These are phyloP conservation scores for Dactylellina drechsleri DNA, from an alignment of 2,329 filamentous ascomycete genomes.

Conservation along the genomic window DNA sequence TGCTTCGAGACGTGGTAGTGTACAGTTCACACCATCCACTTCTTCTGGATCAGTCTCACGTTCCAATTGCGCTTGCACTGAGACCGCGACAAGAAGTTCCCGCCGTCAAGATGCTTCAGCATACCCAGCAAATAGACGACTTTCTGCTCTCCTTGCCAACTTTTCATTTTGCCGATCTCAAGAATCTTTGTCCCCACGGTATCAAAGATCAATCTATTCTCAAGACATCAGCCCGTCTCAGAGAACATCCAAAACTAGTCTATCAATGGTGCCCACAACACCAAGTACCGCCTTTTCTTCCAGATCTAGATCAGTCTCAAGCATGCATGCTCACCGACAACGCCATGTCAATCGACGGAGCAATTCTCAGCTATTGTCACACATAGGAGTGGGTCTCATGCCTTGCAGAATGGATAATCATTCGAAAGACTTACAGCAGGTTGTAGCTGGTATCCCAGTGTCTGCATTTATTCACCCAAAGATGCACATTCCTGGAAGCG, in stretches of 20 bases:
- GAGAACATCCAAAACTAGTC: constrained; percentile 25
- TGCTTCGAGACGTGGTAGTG: constrained; percentile 22
- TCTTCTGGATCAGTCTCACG: constrained; percentile 15
- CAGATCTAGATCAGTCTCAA: constrained; percentile 13
- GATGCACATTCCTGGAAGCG: constrained; percentile 35
- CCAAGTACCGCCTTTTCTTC: constrained; percentile 29
- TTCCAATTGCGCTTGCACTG: constrained; percentile 13
- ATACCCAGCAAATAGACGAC: constrained; percentile 15
- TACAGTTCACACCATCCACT: constrained; percentile 2
- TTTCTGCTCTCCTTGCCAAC: constrained; percentile 16
- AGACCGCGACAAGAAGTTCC: constrained; percentile 2
- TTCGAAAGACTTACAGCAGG: constrained; percentile 35
- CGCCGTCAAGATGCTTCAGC: constrained; percentile 22
- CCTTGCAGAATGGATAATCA: constrained; percentile 41
- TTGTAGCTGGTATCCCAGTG: constrained; percentile 34
- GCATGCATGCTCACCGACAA: constrained; percentile 22
- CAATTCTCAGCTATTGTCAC: constrained; percentile 23
- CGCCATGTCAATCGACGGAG: constrained; percentile 1
- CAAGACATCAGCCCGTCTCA: constrained; percentile 30
- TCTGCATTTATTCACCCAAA: constrained; percentile 47
- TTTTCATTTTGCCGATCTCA: constrained; percentile 31
- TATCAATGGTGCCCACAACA: constrained; percentile 28
- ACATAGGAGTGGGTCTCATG: constrained; percentile 35
- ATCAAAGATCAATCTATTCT: constrained; percentile 3
- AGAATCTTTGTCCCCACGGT: constrained; percentile 17